Evolutionary conservation across 495 filamentous ascomycete genomes (phyloP).

Genomic region (Pyrenopolyporus hunteri): DNA sequence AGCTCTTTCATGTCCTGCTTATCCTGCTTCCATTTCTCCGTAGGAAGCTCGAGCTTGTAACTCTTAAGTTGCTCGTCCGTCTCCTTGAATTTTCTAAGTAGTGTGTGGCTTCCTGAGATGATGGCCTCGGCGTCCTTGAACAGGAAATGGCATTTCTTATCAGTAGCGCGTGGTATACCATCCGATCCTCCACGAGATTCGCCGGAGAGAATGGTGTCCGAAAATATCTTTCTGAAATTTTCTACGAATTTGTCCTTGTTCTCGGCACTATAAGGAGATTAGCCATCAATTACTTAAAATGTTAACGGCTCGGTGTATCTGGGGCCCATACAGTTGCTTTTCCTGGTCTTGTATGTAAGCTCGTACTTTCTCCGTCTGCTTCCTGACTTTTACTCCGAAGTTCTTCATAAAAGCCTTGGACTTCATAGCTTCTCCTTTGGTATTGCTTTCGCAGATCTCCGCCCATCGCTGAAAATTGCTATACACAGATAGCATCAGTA

Average conservation of each 20-base stretch:
- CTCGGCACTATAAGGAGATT: slow-evolving; percentile 8
- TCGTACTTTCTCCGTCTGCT: slow-evolving; percentile 17
- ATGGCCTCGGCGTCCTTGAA: slow-evolving; percentile 23
- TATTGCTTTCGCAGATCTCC: slow-evolving; percentile 31
- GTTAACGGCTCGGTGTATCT: background rate
- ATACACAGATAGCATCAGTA: background rate
- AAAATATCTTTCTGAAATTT: slow-evolving; percentile 20
- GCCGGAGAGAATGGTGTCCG: background rate
- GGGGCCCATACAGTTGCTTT: slow-evolving; percentile 30
- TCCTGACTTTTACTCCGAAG: slow-evolving; percentile 23
- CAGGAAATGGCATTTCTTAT: slow-evolving; percentile 34
- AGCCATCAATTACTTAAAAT: background rate
- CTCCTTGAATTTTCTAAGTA: slow-evolving; percentile 37
- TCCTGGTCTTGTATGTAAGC: slow-evolving; percentile 26
- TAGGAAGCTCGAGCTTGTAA: slow-evolving; percentile 33
- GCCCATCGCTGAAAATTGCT: slow-evolving; percentile 40
- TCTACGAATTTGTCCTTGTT: slow-evolving; percentile 1
- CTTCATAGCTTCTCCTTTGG: slow-evolving; percentile 30
- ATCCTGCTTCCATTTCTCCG: slow-evolving; percentile 46
- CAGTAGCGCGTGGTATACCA: background rate
- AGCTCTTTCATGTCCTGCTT: slow-evolving; percentile 42
- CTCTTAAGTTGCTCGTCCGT: slow-evolving; percentile 32
- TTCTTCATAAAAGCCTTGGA: slow-evolving; percentile 44
- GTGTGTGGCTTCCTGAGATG: slow-evolving; percentile 14
- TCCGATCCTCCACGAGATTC: background rate